Evolutionary conservation across 495 filamentous ascomycete genomes (phyloP).

Genomic region (Rostrohypoxylon terebratum): DNA sequence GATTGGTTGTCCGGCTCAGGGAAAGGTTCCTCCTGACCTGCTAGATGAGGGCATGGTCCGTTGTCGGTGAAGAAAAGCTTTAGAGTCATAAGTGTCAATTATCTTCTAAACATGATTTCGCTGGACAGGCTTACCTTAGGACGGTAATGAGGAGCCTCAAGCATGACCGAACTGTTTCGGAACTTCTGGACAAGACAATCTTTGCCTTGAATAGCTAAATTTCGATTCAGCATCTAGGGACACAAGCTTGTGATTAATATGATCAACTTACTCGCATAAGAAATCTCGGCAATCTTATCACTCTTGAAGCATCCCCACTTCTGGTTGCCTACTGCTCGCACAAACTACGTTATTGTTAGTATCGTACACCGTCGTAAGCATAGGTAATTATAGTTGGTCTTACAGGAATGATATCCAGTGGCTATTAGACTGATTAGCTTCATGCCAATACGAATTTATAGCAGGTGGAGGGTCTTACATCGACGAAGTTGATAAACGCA

Average conservation of each 20-base stretch:
- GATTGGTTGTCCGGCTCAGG: constrained; percentile 83
- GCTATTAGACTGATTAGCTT: constrained; percentile 60
- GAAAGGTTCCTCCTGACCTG: constrained; percentile 74
- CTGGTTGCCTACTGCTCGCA: constrained; percentile 74
- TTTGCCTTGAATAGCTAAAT: constrained; percentile 84
- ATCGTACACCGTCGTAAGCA: constrained; percentile 15
- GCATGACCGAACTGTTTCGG: constrained; percentile 94
- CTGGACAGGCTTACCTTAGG: constrained; percentile 72
- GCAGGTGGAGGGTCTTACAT: constrained; percentile 64
- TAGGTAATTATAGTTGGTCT: constrained; percentile 44
- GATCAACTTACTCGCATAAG: constrained; percentile 83
- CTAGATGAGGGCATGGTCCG: constrained; percentile 55
- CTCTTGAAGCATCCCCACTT: constrained; percentile 87
- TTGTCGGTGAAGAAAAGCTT: constrained; percentile 65
- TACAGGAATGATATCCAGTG: constrained; percentile 78
- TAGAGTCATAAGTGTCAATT: constrained; percentile 7
- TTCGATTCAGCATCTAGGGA: constrained; percentile 28
- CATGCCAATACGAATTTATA: neutral
- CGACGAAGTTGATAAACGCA: constrained; percentile 95
- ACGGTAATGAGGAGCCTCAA: constrained; percentile 81
- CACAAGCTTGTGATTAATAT: neutral
- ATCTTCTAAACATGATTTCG: constrained; percentile 23
- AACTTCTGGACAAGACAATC: constrained; percentile 94
- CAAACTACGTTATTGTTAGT: constrained; percentile 71
- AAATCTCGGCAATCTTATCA: constrained; percentile 88